Percentiles rank a stretch among this genome's conserved stretches.
Conservation (phyloP, 192 early-diverging fungal species). For the Endogone sp. region DNA sequence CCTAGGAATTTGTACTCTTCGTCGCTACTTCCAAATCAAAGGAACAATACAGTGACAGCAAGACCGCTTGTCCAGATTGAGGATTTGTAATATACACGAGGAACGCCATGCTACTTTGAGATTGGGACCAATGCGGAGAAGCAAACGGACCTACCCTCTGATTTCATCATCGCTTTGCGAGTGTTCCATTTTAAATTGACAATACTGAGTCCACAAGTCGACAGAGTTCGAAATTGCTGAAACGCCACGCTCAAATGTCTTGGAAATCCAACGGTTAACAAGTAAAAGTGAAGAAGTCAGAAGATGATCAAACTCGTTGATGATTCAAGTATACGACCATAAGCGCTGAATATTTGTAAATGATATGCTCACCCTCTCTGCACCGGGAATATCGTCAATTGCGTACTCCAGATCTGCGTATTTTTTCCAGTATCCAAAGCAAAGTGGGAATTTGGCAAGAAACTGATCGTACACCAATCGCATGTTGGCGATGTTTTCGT, state of each 20-base stretch:
- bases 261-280: constrained; percentile 5
- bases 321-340: neutral
- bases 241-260: constrained; percentile 74
- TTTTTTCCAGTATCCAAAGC: constrained; percentile 81
- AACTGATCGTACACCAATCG: constrained; percentile 61
- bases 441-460: constrained; percentile 65
- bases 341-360: neutral
- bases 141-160: constrained; percentile 50
- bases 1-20: neutral
- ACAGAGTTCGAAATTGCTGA: constrained; percentile 61
- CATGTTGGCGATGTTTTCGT: constrained; percentile 42
- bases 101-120: too few relatives aligned
- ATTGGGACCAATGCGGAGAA: too few relatives aligned
- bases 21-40: neutral
- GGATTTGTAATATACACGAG: constrained; percentile 1
- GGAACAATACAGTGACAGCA: neutral
- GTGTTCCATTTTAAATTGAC: constrained; percentile 57
- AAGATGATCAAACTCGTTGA: neutral
- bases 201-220: constrained; percentile 73
- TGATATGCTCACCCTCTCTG: constrained; percentile 48
- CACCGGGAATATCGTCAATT: constrained; percentile 51
- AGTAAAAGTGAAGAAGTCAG: neutral
- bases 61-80: constrained; percentile 1
- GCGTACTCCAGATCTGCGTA: constrained; percentile 60
- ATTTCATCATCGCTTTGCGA: constrained; percentile 48